A percentile compares a stretch with the other conserved stretches of the same genome.
Conservation (phyloP, 371 early-diverging fungal species). For the Mucor velutinosus region DNA sequence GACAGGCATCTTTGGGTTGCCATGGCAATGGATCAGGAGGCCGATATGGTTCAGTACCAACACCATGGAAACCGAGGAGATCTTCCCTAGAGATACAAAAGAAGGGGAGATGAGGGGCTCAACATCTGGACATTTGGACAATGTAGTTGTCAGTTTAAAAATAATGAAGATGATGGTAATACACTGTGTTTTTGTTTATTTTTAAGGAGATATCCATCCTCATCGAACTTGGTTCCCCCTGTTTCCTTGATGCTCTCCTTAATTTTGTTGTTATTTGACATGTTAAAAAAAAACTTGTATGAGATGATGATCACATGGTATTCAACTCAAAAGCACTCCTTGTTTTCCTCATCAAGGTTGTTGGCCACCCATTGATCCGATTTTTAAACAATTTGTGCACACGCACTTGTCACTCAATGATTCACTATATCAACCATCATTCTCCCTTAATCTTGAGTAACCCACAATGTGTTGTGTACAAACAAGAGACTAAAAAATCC, state of each 20-base stretch:
- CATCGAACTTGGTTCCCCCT: background rate
- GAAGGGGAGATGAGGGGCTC: background rate
- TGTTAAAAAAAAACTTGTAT: slow-evolving; percentile 8
- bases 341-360: background rate
- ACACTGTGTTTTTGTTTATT: slow-evolving; percentile 2
- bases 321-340: background rate
- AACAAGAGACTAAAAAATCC: background rate
- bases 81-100: background rate
- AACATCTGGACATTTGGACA: background rate
- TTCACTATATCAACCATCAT: slow-evolving; percentile 2
- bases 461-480: slow-evolving; percentile 1
- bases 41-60: background rate
- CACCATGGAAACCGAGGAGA: background rate
- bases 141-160: background rate
- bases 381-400: background rate
- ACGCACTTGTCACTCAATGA: background rate
- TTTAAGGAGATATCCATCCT: background rate
- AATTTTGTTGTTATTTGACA: slow-evolving; percentile 3
- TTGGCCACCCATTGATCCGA: background rate
- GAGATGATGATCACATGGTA: background rate
- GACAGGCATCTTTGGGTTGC: background rate
- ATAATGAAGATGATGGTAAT: background rate
- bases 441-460: slow-evolving; percentile 10
- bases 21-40: background rate
- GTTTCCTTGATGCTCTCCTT: background rate